A percentile compares a stretch with the other conserved stretches of the same genome.
phyloP scores from a whole-genome alignment of 352 stramenopile species.

The Phytopythium delawarense region DNA sequence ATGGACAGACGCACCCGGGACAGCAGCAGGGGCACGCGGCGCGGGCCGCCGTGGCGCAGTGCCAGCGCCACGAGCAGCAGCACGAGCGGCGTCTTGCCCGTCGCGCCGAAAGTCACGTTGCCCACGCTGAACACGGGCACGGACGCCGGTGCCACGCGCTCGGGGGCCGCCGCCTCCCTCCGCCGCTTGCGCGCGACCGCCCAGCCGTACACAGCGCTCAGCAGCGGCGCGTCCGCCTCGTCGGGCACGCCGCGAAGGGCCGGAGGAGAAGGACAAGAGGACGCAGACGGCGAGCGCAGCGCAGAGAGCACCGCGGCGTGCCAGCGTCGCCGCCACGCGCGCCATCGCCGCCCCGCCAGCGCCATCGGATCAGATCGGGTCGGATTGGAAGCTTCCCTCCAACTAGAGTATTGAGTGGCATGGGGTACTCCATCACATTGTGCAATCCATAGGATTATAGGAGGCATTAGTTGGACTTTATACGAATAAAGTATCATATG shows the following conservation, averaged over 20 bases:
- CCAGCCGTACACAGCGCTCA: conserved; percentile 38
- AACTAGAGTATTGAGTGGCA: no score
- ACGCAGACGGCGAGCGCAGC: conserved; percentile 20
- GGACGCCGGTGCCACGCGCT: conserved; percentile 21
- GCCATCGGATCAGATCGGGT: not conserved
- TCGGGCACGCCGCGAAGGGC: not conserved
- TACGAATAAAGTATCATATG: no score
- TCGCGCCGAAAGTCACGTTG: conserved; percentile 72
- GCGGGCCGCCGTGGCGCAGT: conserved; percentile 4
- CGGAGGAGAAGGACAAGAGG: not conserved
- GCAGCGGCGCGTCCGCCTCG: conserved; percentile 17
- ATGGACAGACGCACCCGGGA: conserved; percentile 29
- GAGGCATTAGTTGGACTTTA: no score
- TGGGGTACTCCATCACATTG: no score
- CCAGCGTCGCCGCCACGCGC: conserved; percentile 21
- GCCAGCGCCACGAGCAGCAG: conserved; percentile 30
- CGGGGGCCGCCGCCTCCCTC: conserved; percentile 13
- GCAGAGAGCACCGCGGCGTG: conserved; percentile 22
- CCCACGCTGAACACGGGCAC: conserved; percentile 62
- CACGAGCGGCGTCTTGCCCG: conserved; percentile 66
- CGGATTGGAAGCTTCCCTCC: no score
- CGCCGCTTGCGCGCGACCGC: conserved; percentile 29
- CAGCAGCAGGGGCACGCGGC: conserved; percentile 40
- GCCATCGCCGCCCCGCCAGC: conserved; percentile 10
- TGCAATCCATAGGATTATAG: no score